Evolutionary conservation across 2,329 filamentous ascomycete species (phyloP), one percentile per base, ranked within the genome.

Genomic region (Curvularia hawaiiensis): DNA sequence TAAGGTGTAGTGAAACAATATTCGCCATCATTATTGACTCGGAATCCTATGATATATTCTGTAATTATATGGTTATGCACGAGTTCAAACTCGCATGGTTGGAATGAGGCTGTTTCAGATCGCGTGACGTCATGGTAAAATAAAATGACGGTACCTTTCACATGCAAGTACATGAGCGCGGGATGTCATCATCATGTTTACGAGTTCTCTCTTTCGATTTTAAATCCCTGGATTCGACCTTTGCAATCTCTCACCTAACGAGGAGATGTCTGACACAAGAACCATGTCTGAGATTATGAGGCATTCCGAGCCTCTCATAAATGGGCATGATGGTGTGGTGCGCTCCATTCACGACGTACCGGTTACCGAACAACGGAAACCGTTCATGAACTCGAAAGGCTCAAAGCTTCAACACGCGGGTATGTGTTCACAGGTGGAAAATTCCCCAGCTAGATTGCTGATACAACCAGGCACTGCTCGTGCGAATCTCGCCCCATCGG

Each of bases 281-380:
- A 47, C 26, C 48, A 56, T 56, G 54, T 30, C 54, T 14, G 54
- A 56, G 35, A 33, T 46, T 3, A 52, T n/a, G 18, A 51, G 48
- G 26, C 33, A 33, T 43, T 28, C 47, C 11, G 48, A 56, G 48
- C 31, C 14, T 12, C 48, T 56, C 43, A 48, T 41, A 1, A 18
- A 52, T 16, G 41, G 26, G 30, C 28, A 52, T 20, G 41, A 28
- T 41, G 48, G 41, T 5, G 54, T 52, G 38, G 48, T 52, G 18
- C 35, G n/a, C 48, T 56, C 54, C 7, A 52, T 56, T 10, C 48
- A 14, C 4, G 28, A 56, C 20, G 54, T 52, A 35, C 54, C 54
- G 18, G 35, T 56, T 11, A 56, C 54, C 24, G 48, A 52, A 24
- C 31, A 56, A 31, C 48, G 54, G n/a, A 47, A 41, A 43, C 54